Base-by-base conservation (phyloP, 768 basidiomycete genomes). In the Boletellus sp. region DNA sequence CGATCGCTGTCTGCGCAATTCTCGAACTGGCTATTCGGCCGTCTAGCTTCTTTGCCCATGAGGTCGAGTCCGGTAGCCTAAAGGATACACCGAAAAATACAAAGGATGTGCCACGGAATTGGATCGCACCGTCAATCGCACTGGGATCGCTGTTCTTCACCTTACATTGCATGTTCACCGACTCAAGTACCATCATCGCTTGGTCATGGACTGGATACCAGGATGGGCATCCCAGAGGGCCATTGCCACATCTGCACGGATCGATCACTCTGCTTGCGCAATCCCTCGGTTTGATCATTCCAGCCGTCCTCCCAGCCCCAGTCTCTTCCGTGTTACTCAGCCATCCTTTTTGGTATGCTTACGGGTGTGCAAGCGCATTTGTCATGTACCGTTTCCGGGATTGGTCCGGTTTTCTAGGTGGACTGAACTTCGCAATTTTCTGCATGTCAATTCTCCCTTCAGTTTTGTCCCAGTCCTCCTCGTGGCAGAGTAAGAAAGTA, bases 181-280 rank as follows among this genome's bases (percentile, higher is more conserved):
- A 94, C 50, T 72, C 86, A 2, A 85, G 83, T 55, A 89, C 90
- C 0, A 76, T 92, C 39, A 76, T 93, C 50, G 81, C 88, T 17
- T 92, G 89, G 87, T 85, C 87, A 2, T 94, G 91, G 91, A 87
- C 89, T 0, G 91, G 91, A n/a, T 94, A 85, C 55, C 78, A 81
- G 19, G 71, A 84, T 38, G 70, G 76, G 33, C 61, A 62, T 4
- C 77, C 83, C 31, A 77, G 71, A 43, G 91, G 91, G 1, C 91
- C 91, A 2, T 65, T 85, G 2, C 84, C 90, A 7, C 80, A 86
- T 57, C 65, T 87, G 5, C 83, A 87, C 59, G 83, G 81, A n/a
- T 75, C 78, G 0, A 64, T 88, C 41, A 89, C 89, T 13, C 72
- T 91, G 31, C 60, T 83, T 19, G 78, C 79, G 1, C 83, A 87